Conservation (phyloP, 805 yeast genomes). For the Clavispora asparagi region DNA sequence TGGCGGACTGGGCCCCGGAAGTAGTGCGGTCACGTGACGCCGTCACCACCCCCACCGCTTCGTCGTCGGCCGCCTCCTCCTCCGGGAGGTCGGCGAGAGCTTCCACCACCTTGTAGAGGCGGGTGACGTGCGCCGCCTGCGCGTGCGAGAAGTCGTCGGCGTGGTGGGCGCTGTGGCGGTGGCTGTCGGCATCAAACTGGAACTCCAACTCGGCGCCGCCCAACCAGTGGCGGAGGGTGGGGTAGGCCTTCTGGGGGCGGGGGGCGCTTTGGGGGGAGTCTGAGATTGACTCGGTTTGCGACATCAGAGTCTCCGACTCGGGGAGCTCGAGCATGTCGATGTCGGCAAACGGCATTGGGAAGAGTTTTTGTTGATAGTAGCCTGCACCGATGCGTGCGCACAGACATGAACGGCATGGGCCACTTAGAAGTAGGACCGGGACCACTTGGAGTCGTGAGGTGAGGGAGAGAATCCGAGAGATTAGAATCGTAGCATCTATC, state of each 20-base stretch:
- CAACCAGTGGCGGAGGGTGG: slow-evolving; percentile 47
- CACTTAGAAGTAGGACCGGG: too few relatives aligned
- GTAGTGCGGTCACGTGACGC: background rate
- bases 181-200: slow-evolving; percentile 40
- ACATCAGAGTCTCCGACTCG: slow-evolving; percentile 20
- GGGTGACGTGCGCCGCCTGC: slow-evolving; percentile 44
- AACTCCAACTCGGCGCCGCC: slow-evolving; percentile 29
- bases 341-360: slow-evolving; percentile 18
- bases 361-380: background rate
- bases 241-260: slow-evolving; percentile 17
- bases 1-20: slow-evolving; percentile 11
- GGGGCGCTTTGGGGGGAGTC: slow-evolving; percentile 4
- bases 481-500: too few relatives aligned
- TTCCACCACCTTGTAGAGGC: slow-evolving; percentile 50
- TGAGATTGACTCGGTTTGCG: slow-evolving; percentile 25
- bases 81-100: slow-evolving; percentile 12
- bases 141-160: slow-evolving; percentile 35
- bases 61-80: slow-evolving; percentile 17
- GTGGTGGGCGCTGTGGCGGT: slow-evolving; percentile 29
- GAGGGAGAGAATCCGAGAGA: too few relatives aligned
- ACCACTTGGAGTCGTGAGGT: too few relatives aligned
- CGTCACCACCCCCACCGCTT: slow-evolving; percentile 30
- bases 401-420: too few relatives aligned
- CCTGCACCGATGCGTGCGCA: too few relatives aligned
- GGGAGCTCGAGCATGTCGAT: slow-evolving; percentile 39